phyloP scores from a whole-genome alignment of 306 rosid species.

The Acacia acuminata region DNA sequence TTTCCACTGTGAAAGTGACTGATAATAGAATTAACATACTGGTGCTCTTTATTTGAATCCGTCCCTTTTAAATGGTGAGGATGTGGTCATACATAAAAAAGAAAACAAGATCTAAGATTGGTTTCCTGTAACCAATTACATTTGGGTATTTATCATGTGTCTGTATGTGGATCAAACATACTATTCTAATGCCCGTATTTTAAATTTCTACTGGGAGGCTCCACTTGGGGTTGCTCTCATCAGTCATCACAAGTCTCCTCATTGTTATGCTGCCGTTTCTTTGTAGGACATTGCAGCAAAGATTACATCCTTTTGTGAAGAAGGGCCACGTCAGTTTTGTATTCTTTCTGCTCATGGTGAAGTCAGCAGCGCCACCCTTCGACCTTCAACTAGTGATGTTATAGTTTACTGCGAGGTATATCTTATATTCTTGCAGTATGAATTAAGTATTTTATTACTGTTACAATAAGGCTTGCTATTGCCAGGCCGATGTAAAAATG shows the following conservation, averaged over 20 bases:
- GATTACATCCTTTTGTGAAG: slow-evolving; percentile 55
- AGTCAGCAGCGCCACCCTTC: slow-evolving; percentile 60
- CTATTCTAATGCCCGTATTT: background rate
- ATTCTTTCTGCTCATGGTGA: slow-evolving; percentile 81
- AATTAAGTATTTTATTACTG: background rate
- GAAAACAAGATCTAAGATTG: background rate
- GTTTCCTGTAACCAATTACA: background rate
- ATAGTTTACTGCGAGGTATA: slow-evolving; percentile 67
- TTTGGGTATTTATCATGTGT: background rate
- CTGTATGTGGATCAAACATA: background rate
- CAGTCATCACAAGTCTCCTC: slow-evolving; percentile 14
- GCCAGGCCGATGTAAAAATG: background rate
- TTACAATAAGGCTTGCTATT: background rate
- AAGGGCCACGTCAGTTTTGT: slow-evolving; percentile 65
- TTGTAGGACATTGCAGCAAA: slow-evolving; percentile 76
- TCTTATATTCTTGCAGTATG: slow-evolving; percentile 18
- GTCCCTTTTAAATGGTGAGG: background rate
- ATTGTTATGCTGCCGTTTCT: slow-evolving; percentile 11
- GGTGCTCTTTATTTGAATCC: background rate
- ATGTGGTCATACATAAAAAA: background rate
- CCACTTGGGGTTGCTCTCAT: background rate
- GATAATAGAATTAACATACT: background rate
- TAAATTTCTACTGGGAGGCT: background rate
- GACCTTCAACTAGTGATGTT: slow-evolving; percentile 53
- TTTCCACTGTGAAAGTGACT: background rate